These are phyloP conservation scores for Hypoxylon rickii DNA, from an alignment of 495 filamentous ascomycete species.

Conservation along the genomic window DNA sequence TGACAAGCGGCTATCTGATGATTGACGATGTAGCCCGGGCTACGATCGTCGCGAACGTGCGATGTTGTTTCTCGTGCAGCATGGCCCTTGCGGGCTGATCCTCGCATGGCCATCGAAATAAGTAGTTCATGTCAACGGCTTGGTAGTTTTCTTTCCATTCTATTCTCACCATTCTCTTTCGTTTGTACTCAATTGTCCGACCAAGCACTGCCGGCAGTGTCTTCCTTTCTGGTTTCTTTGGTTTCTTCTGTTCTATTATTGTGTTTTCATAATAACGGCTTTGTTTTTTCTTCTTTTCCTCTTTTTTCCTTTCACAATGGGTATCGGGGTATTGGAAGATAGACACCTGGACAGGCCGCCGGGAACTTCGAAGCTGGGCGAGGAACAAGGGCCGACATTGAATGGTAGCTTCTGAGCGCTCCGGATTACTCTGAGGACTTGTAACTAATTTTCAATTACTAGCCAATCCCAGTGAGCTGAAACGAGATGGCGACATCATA, in stretches of 20 bases:
- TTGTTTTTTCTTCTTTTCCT: not conserved
- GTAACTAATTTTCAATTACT: constrained; percentile 5
- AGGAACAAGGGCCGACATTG: constrained; percentile 8
- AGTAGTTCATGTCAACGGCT: constrained; percentile 18
- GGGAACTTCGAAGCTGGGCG: constrained; percentile 33
- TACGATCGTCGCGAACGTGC: constrained; percentile 6
- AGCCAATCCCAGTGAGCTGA: constrained; percentile 24
- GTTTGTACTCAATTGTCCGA: constrained; percentile 5
- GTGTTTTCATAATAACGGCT: not conserved
- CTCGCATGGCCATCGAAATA: constrained; percentile 9
- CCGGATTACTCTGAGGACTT: not conserved
- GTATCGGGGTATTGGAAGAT: constrained; percentile 32
- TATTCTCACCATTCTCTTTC: constrained; percentile 3
- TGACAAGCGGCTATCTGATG: constrained; percentile 10
- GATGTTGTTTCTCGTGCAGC: constrained; percentile 12
- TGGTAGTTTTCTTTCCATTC: constrained; percentile 1
- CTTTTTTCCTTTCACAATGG: constrained; percentile 18
- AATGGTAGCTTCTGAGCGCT: constrained; percentile 13
- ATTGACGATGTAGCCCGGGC: constrained; percentile 16
- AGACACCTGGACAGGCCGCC: constrained; percentile 28
- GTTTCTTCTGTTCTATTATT: constrained; percentile 11
- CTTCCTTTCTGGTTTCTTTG: constrained; percentile 7
- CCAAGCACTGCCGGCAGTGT: constrained; percentile 31
- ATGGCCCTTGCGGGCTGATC: constrained; percentile 17
- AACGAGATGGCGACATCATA: constrained; percentile 47